These are phyloP conservation scores for Stephanodiscus triporus DNA, from an alignment of 108 stramenopile species.

Conservation along the genomic window DNA sequence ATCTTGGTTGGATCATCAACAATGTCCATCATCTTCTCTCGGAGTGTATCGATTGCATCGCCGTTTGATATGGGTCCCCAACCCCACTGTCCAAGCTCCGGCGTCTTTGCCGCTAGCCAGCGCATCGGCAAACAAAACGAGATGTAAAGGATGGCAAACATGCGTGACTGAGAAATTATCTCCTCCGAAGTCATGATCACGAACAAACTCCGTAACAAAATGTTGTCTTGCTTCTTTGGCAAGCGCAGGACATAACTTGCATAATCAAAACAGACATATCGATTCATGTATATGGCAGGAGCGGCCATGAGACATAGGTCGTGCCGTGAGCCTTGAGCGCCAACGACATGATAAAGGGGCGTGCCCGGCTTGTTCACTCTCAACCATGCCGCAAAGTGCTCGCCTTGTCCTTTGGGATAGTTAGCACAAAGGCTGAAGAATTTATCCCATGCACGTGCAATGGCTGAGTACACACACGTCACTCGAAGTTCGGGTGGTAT, in stretches of 20 bases:
- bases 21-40: slow-evolving; percentile 4
- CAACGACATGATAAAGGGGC: slow-evolving; percentile 3
- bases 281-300: slow-evolving; percentile 5
- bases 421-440: slow-evolving; percentile 15
- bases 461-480: background rate
- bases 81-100: slow-evolving; percentile 1
- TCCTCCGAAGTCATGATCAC: slow-evolving; percentile 4
- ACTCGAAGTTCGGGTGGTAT: slow-evolving; percentile 2
- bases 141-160: slow-evolving; percentile 9
- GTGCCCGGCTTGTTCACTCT: background rate
- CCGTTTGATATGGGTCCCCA: too few species aligned
- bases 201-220: slow-evolving; percentile 5
- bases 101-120: background rate
- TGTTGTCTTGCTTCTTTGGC: background rate
- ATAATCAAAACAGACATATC: background rate
- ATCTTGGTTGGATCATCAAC: background rate
- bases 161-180: slow-evolving; percentile 8
- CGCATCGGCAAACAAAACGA: slow-evolving; percentile 1
- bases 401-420: slow-evolving; percentile 22
- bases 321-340: background rate
- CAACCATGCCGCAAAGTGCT: slow-evolving; percentile 8
- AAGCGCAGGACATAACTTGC: slow-evolving; percentile 3
- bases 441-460: background rate
- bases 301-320: slow-evolving; percentile 2
- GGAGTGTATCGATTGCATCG: background rate